Base-by-base conservation (phyloP, 257 asterid genomes). In the Agastache rugosa region DNA sequence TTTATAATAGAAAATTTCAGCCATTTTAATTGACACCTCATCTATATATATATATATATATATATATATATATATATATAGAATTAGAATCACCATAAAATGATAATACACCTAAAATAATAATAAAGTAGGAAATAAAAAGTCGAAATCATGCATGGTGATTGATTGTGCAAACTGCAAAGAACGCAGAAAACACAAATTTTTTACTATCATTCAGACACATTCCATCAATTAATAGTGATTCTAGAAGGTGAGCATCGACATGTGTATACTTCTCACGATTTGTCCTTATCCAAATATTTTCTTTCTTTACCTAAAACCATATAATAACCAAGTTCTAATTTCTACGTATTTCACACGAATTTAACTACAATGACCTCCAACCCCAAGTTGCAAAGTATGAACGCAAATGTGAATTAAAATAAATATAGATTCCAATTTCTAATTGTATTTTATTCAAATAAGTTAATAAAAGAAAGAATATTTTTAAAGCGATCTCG, bases 331-430 rank as follows among this genome's bases (percentile, higher is more conserved):
- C 71, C 59, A 65, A 9, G 0, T 56, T 41, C 16, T 14, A 4
- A 19, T 45, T 37, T 73, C 75, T 73, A 77, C 77, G 77, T 62
- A 73, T 76, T 77, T 68, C 79, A 77, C 82, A 77, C 79, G 79
- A 63, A 67, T 74, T 17, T 9, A 8, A 4, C 7, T 45, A 47
- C 58, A 65, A 39, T 3, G 53, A 23, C 56, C 16, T 14, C 70
- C 55, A 48, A 16, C 6, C 37, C 6, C 8, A 31, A 31, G 37
- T 31, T 31, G 37, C 37, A 31, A 25, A 25, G 29, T 25, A 25
- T 25, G 29, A 25, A 25, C 29, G 2, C 29, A 2, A 25, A 7
- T 23, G 1, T 31, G 2, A 3, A 34, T 8, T 16, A 2, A 61
- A 31, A 31, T 61, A 15, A 53, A 8, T n/a, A 19, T 3, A 53